Evolutionary conservation across 495 filamentous ascomycete species (phyloP).

Genomic region (Aspergillus bertholletiae): DNA sequence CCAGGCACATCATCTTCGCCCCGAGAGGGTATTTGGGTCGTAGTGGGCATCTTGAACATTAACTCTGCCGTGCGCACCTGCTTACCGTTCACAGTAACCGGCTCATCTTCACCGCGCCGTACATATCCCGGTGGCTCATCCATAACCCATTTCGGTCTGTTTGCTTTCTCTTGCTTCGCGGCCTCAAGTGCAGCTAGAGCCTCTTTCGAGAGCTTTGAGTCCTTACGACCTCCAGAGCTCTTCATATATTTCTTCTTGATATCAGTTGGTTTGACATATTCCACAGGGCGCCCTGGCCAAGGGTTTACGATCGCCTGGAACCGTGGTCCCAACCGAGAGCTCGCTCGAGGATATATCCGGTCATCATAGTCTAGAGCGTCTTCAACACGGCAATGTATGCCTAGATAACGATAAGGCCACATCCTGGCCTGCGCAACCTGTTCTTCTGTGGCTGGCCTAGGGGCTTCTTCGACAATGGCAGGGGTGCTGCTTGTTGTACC

Average conservation of each 20-base stretch:
- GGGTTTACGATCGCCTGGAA: conserved; percentile 83
- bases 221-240: conserved; percentile 58
- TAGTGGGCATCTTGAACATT: conserved; percentile 49
- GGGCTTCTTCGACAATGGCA: conserved; percentile 47
- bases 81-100: conserved; percentile 45
- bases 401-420: conserved; percentile 96
- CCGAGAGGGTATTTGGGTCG: conserved; percentile 38
- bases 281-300: conserved; percentile 82
- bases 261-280: conserved; percentile 85
- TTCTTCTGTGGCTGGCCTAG: conserved; percentile 76
- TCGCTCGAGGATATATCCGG: conserved; percentile 93
- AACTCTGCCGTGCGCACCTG: conserved; percentile 52
- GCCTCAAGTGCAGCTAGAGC: conserved; percentile 73
- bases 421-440: conserved; percentile 87
- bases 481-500: conserved; percentile 59
- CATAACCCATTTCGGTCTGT: conserved; percentile 86
- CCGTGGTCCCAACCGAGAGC: conserved; percentile 84
- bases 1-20: conserved; percentile 46
- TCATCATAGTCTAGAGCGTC: conserved; percentile 97
- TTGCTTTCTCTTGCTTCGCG: conserved; percentile 71
- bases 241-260: conserved; percentile 74
- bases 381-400: conserved; percentile 93
- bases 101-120: conserved; percentile 73
- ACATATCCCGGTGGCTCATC: conserved; percentile 89
- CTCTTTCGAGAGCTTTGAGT: conserved; percentile 73